Base-by-base conservation (phyloP, 768 basidiomycete species). In the Crassisporium funariophilum region DNA sequence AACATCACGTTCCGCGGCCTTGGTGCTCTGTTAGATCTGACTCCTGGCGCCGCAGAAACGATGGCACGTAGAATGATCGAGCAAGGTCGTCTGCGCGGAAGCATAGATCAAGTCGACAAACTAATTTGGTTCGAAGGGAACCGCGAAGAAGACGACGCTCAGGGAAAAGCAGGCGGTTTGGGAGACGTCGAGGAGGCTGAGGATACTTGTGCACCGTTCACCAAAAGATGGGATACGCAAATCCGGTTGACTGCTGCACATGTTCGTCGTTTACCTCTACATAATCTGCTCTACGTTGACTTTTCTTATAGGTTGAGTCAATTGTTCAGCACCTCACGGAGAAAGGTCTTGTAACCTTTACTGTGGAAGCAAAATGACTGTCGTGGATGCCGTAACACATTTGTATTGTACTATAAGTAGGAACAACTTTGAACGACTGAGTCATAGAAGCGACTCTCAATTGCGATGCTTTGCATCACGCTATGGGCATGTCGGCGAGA, bases 11-110 rank as follows among this genome's bases (percentile, higher is more conserved):
- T 98, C 69, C 74, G 80, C 20, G 97, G 95, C n/a, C 70, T 98
- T 8, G 97, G 97, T 16, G 83, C 88, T 1, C 72, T 98, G 12
- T 76, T 99, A 37, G 91, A 93, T 61, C 71, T 98, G 53, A 88
- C 91, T 3, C 88, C 95, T 11, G 87, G 88, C 20, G 93, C 92
- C 12, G 95, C 95, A 13, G 97, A 99, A 69, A 92, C 86, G 1
- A 98, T 98, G 88, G 95, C 95, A 8, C 81, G 95, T 42, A 91
- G 89, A 63, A 99, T 99, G 97, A 97, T 99, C 41, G 94, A 98
- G 62, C 97, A 99, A 68, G 89, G 92, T 7, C 86, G 97, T 45
- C 70, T 98, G 50, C 85, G 90, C 52, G 97, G 90, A 20, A 86
- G 85, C 47, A 95, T 99, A 47, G 97, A 99, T 63, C 97, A 99